Evolutionary conservation across 78 protist species (phyloP).

Genomic region (Protostelium mycophagum): DNA sequence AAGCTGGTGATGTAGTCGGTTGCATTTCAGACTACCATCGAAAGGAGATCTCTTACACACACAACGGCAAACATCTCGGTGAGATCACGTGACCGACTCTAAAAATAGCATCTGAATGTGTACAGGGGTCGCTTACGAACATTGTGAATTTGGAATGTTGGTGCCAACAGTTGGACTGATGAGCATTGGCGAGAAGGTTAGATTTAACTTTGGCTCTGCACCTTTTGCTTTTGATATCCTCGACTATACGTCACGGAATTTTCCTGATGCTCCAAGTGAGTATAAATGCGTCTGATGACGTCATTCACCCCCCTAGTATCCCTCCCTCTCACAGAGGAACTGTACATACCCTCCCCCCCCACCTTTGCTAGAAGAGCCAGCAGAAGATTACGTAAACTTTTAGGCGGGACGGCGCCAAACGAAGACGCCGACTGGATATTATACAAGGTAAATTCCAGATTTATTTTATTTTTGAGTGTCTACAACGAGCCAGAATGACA

Average conservation of each 20-base stretch:
- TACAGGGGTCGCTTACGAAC: neutral
- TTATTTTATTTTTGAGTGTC: no score
- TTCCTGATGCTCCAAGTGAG: no score
- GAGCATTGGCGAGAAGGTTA: neutral
- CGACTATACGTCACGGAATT: no score
- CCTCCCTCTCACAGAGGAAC: neutral
- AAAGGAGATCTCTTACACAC: neutral
- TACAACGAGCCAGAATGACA: neutral
- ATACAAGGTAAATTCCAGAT: no score
- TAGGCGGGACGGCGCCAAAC: no score
- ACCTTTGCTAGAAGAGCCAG: neutral
- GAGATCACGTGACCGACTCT: no score
- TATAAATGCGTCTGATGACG: no score
- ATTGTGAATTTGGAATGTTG: neutral
- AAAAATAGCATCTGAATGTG: no score
- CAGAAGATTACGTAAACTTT: neutral
- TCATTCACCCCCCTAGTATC: no score
- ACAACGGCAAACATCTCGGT: neutral
- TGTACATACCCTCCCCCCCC: neutral
- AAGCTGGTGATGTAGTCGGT: slow-evolving; percentile 41
- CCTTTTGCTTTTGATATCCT: neutral
- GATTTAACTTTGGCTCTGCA: neutral
- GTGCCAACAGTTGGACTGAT: neutral
- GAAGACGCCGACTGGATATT: no score
- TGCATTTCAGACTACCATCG: neutral